Base-by-base conservation (phyloP, 768 basidiomycete species). In the Fomitopsis pulvina region DNA sequence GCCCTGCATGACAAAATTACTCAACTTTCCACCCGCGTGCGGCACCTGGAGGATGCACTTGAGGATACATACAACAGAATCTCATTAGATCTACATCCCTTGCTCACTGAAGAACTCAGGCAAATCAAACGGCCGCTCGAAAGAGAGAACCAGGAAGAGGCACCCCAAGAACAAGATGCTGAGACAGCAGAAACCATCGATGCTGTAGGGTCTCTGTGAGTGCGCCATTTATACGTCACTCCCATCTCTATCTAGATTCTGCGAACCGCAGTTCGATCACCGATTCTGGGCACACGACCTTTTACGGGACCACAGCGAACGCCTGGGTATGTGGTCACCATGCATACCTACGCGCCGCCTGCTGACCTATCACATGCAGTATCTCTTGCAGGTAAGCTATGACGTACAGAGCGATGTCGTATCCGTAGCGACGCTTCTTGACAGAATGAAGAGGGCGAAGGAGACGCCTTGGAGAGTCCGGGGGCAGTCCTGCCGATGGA, bases 31-130 rank as follows among this genome's bases (percentile, higher is more conserved):
- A 79, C 65, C 52, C 78, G 84, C 40, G 80, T 85, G 34, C 75
- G 82, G 45, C 72, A 79, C 44, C 71, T 87, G n/a, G 84, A 87
- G 61, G 82, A 85, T 62, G 82, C 81, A 12, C 73, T 87, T 10
- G 65, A 71, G 2, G 68, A 76, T 41, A 71, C 78, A 4, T 79
- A 85, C 60, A 54, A 72, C 3, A 54, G 67, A 34, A 69, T 72
- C 53, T 79, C 77, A 1, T 61, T 55, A 41, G 74, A 77, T 28
- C 62, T 67, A 0, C 84, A 87, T 58, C 81, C 80, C 10, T 68
- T 87, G 38, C 68, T 87, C 20, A 67, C 69, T 20, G 76, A 82
- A 4, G 80, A 85, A 4, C 73, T 87, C 12, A 69, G 81, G 27
- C 76, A 75, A 57, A 76, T 85, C 38, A 85, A 85, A 62, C 71